phyloP scores from a whole-genome alignment of 1,284 basidiomycete genomes.

The Malassezia nana region DNA sequence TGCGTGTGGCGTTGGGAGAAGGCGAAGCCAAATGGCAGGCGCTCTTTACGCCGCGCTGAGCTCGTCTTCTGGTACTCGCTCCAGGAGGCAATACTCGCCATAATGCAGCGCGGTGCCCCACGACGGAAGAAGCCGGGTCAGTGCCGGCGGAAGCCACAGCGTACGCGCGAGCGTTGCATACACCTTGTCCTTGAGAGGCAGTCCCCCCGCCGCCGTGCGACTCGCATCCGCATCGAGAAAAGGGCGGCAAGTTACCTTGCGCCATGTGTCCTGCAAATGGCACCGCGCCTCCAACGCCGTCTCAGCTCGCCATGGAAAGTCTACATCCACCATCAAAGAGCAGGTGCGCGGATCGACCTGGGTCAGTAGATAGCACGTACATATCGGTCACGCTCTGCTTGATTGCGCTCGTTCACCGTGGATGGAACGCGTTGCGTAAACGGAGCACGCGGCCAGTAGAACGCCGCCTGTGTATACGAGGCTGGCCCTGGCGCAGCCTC shows the following conservation, averaged over 20 bases:
- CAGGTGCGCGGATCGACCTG: slow-evolving; percentile 24
- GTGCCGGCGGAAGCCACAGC: slow-evolving; percentile 27
- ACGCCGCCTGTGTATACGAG: slow-evolving; percentile 44
- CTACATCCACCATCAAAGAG: slow-evolving; percentile 40
- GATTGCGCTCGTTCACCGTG: slow-evolving; percentile 79
- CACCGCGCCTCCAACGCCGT: slow-evolving; percentile 28
- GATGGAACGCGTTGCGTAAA: slow-evolving; percentile 60
- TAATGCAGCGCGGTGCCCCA: slow-evolving; percentile 16
- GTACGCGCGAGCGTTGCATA: slow-evolving; percentile 25
- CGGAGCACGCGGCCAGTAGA: slow-evolving; percentile 25
- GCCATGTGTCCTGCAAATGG: slow-evolving; percentile 21
- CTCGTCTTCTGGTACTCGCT: not conserved
- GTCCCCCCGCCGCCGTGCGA: slow-evolving; percentile 15
- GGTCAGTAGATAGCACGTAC: slow-evolving; percentile 54
- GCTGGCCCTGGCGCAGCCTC: not conserved
- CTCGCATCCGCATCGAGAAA: slow-evolving; percentile 38
- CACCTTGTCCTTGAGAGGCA: slow-evolving; percentile 2
- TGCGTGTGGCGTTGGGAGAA: slow-evolving; percentile 31
- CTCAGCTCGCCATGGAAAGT: not conserved
- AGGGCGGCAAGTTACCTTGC: slow-evolving; percentile 24
- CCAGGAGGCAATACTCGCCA: slow-evolving; percentile 36
- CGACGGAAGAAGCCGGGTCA: not conserved
- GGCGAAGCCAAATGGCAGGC: slow-evolving; percentile 21
- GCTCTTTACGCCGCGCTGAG: not conserved
- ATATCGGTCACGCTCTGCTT: slow-evolving; percentile 67